Conservation (phyloP, 768 basidiomycete genomes). For the Neoboletus magnificus region DNA sequence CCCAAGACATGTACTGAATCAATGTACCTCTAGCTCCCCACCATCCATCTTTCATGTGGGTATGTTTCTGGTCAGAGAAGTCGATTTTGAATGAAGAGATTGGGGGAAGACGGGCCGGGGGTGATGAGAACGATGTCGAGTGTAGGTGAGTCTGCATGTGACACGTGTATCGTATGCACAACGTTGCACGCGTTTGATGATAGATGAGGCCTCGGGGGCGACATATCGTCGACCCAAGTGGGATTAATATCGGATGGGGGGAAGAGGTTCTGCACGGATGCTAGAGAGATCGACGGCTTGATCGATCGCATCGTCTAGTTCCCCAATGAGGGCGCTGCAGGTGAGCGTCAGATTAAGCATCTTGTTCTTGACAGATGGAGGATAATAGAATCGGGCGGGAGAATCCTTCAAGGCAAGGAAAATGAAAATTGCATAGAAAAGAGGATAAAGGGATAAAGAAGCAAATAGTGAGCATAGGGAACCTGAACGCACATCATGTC, state of each 20-base stretch:
- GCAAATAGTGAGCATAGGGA: not conserved
- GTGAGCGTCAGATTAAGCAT: conserved; percentile 1
- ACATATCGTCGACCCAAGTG: not conserved
- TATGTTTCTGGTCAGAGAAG: conserved; percentile 3
- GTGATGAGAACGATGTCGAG: not conserved
- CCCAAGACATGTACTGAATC: not conserved
- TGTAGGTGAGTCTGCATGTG: not conserved
- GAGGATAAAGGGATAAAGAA: not conserved
- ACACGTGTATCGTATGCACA: not conserved
- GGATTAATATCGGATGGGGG: conserved; percentile 68
- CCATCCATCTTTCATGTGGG: not conserved
- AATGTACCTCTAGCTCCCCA: not conserved
- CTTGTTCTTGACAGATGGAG: not conserved
- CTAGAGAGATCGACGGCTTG: conserved; percentile 65
- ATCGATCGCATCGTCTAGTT: conserved; percentile 83
- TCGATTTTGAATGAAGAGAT: not conserved
- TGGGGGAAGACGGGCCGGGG: not conserved
- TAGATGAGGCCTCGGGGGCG: not conserved
- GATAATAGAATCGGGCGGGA: not conserved
- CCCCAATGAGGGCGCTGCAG: conserved; percentile 70
- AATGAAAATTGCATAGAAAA: not conserved
- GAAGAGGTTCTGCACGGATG: conserved; percentile 86
- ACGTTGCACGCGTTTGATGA: conserved; percentile 1
- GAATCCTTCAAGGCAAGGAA: not conserved
- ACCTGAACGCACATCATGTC: conserved; percentile 84